phyloP scores from a whole-genome alignment of 139 green algal genomes.

The Picochlorum costavermella region DNA sequence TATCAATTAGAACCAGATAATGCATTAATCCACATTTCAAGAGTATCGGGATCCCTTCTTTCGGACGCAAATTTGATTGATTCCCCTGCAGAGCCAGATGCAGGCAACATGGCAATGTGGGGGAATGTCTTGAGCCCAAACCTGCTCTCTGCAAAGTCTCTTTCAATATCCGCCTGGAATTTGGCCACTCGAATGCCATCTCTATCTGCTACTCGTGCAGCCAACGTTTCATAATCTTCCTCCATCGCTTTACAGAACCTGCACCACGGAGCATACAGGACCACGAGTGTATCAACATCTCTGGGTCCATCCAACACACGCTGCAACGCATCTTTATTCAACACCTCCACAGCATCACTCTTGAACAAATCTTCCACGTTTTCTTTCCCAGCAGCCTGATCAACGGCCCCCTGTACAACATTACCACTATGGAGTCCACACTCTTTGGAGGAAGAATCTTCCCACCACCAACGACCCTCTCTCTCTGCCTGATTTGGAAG shows the following conservation, averaged over 20 bases:
- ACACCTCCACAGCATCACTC: slow-evolving; percentile 29
- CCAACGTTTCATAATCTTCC: slow-evolving; percentile 54
- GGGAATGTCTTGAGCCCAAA: slow-evolving; percentile 86
- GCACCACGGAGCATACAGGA: slow-evolving; percentile 96
- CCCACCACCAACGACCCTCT: slow-evolving; percentile 98
- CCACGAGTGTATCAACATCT: slow-evolving; percentile 68
- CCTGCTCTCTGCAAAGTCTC: slow-evolving; percentile 57
- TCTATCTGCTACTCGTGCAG: slow-evolving; percentile 44
- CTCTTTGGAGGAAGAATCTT: slow-evolving; percentile 91
- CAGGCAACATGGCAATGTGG: slow-evolving; percentile 76
- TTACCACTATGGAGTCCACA: slow-evolving; percentile 94
- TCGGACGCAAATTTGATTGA: slow-evolving; percentile 77
- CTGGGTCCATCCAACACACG: slow-evolving; percentile 45
- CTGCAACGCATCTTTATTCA: slow-evolving; percentile 52
- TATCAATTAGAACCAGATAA: slow-evolving; percentile 32
- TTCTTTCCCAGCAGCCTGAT: slow-evolving; percentile 25
- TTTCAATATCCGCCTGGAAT: slow-evolving; percentile 75
- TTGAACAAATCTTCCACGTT: slow-evolving; percentile 56
- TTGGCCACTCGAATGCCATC: slow-evolving; percentile 58
- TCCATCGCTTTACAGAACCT: slow-evolving; percentile 85
- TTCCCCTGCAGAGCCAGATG: slow-evolving; percentile 20
- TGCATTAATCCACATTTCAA: slow-evolving; percentile 75
- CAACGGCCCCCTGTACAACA: slow-evolving; percentile 34
- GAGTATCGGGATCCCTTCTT: slow-evolving; percentile 66
- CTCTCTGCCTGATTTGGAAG: slow-evolving; percentile 94